Percentiles rank a stretch among this genome's conserved stretches.
Evolutionary conservation across 2,329 filamentous ascomycete species (phyloP).

Genomic region (Fusarium sp.): DNA sequence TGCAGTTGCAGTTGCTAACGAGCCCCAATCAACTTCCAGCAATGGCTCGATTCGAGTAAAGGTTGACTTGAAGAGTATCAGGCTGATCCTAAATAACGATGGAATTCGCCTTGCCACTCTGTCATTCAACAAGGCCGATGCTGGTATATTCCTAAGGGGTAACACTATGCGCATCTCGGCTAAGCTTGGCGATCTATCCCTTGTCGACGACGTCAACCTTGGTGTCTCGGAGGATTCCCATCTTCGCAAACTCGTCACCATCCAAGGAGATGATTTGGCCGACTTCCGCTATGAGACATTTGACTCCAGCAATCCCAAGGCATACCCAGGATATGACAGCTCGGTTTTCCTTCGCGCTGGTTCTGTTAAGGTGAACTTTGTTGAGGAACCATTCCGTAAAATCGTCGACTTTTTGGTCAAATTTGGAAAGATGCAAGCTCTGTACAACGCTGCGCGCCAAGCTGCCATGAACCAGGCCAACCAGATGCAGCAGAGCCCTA

Average conservation of each 20-base stretch:
- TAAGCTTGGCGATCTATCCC: slow-evolving; percentile 85
- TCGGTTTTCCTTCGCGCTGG: slow-evolving; percentile 91
- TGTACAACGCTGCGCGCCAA: slow-evolving; percentile 96
- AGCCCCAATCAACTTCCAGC: slow-evolving; percentile 52
- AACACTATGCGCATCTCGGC: slow-evolving; percentile 90
- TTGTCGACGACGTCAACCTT: slow-evolving; percentile 94
- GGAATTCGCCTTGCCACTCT: slow-evolving; percentile 93
- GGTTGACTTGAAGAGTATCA: slow-evolving; percentile 91
- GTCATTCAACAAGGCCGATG: slow-evolving; percentile 90
- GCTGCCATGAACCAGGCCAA: slow-evolving; percentile 94
- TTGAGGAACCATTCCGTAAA: slow-evolving; percentile 97
- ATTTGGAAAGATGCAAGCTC: slow-evolving; percentile 99
- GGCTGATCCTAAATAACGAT: slow-evolving; percentile 96
- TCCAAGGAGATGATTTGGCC: slow-evolving; percentile 93
- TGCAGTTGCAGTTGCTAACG: slow-evolving; percentile 48
- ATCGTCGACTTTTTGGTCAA: slow-evolving; percentile 98
- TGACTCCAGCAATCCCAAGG: slow-evolving; percentile 74
- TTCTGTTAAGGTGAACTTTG: slow-evolving; percentile 95
- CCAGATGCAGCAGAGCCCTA: slow-evolving; percentile 90
- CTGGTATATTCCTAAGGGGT: slow-evolving; percentile 87
- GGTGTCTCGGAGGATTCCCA: slow-evolving; percentile 85
- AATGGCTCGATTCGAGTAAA: slow-evolving; percentile 90
- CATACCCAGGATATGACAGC: slow-evolving; percentile 94
- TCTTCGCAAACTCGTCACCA: slow-evolving; percentile 88
- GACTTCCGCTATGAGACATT: slow-evolving; percentile 99